Evolutionary conservation across 208 protist genomes (phyloP), one percentile per base, ranked within the genome.

Genomic region (Crithidia expoeki): DNA sequence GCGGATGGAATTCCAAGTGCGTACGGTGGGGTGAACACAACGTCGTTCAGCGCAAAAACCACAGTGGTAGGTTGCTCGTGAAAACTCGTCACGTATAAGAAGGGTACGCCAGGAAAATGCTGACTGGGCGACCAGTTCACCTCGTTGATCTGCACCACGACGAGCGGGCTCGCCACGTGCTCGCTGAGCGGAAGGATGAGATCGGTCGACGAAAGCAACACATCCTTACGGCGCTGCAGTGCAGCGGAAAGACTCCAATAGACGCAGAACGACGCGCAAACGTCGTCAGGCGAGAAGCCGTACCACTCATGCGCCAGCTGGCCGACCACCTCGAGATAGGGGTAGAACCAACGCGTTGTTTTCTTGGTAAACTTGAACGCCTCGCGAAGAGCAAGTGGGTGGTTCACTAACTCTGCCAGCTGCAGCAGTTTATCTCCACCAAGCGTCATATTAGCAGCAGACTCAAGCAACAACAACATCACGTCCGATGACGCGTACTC

Each of bases 171-270:
- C 1, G 90, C 90, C 7, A 96, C 44, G 68, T 96, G 90, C 16
- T 84, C 81, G 66, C 72, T 91, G 36, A 96, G 33, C 2, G 77
- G 75, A 34, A 42, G 79, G 11, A 93, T 80, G 11, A 17, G 17
- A 19, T 51, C 63, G 34, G 36, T 19, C 12, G 46, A 33, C 10
- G 27, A 17, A 10, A 94, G 47, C 9, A 84, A 32, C 28, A 30
- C 51, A 34, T 80, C 70, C 1, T 64, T 69, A 42, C 90, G 73
- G 7, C 80, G 74, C 74, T 96, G 90, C 23, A 96, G 32, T 14
- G 81, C 65, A 4, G 85, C 60, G 11, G 90, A 94, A 7, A 94
- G 69, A 55, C 85, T 93, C 91, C 91, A 96, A 38, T 80, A 82
- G 38, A 96, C 81, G 34, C 21, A 57, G 52, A 92, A 80, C 7